Conservation (phyloP, 441 rosid genomes). For the Corymbia citriodora region DNA sequence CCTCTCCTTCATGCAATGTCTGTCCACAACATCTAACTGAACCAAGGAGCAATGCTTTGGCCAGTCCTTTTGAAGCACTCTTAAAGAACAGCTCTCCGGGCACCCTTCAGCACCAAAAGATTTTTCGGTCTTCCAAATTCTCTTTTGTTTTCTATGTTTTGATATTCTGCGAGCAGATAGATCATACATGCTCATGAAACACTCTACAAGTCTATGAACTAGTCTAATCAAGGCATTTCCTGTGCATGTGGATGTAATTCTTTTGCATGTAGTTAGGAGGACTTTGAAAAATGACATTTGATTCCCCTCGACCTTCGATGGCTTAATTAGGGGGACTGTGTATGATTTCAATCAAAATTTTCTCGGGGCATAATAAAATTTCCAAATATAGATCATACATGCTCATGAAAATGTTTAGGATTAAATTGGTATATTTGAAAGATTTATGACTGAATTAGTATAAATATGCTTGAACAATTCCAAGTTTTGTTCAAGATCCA, state of each 20-base stretch:
- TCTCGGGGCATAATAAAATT: background rate
- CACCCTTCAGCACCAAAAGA: background rate
- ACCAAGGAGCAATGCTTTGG: background rate
- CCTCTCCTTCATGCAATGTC: background rate
- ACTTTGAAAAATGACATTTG: background rate
- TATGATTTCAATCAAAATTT: background rate
- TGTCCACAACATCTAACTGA: background rate
- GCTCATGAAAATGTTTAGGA: too few relatives aligned
- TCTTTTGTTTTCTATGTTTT: background rate
- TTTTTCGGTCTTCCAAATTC: background rate
- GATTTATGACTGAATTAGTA: accelerated
- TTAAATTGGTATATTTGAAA: accelerated
- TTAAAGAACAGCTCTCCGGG: background rate
- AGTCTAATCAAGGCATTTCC: background rate
- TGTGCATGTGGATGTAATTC: background rate
- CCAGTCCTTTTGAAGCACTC: background rate
- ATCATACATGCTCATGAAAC: background rate
- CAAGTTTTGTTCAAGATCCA: too few relatives aligned
- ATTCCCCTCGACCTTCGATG: background rate
- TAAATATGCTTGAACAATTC: too few relatives aligned
- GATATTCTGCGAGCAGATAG: background rate
- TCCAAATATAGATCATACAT: background rate
- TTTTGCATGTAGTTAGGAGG: background rate
- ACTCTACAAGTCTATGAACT: background rate
- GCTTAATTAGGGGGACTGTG: background rate